Evolutionary conservation across 805 yeast species (phyloP), one percentile per base, ranked within the genome.

Genomic region (Deakozyma indianensis): DNA sequence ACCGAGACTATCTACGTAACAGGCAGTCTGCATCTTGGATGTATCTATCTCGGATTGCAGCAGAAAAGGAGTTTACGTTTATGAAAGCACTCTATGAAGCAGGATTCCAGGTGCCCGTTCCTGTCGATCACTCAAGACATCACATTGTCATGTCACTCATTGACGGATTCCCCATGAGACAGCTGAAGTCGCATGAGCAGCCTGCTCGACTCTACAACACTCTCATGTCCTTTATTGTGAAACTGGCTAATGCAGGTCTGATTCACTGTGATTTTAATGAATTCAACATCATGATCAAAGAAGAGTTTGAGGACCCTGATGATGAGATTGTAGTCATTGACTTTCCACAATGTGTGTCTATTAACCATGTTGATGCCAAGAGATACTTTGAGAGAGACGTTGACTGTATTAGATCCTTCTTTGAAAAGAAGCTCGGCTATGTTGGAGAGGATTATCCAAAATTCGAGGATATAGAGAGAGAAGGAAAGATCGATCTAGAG

Each of bases 181-280:
- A 80, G 51, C 68, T 90, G 53, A 73, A 77, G 52, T 77, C 77
- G 51, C 92, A 85, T 57, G 68, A 70, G 14, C 75, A 83, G 51
- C 75, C 82, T 55, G 75, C 78, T 50, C 72, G 76, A 50, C 70
- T 92, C 43, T 92, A 92, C 60, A 78, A 86, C 23, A 81, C 85
- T 46, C 68, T 92, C 57, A 90, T 92, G 97, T 67, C 70, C 47
- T 88, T 92, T 57, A 80, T 83, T 20, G 94, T 88, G 14, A 73
- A 77, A 50, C 67, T 92, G 45, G 98, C 83, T 3, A 80, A 83
- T 56, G 75, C 80, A 53, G 99, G 99, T 1, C 70, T 92, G 46
- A 87, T 92, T 45, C 99, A 92, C 64, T 90, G 98, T 71, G 99
- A 92, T 68, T 92, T 80, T 67, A 92, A 92, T 62, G 99, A 92